Percentiles rank a stretch among this genome's conserved stretches.
Conservation (phyloP, 441 rosid species). For the Pelargonium citronellum region DNA sequence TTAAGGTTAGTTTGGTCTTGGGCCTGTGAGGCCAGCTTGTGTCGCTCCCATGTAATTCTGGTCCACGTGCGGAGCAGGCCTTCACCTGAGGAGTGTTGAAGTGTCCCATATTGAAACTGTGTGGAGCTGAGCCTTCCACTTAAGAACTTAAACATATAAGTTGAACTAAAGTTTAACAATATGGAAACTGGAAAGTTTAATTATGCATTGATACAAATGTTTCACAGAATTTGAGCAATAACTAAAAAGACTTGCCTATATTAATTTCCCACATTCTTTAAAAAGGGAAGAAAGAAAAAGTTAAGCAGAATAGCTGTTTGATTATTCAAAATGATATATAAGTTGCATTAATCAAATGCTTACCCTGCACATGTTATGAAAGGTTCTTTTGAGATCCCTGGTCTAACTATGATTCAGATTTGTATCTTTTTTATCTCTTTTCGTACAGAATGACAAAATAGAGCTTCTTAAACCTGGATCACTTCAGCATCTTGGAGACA, state of each 20-base stretch:
- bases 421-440: conserved; percentile 16
- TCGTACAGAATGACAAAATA: conserved; percentile 79
- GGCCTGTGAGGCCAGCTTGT: too few species aligned
- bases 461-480: conserved; percentile 84
- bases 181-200: not conserved
- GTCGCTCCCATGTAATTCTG: too few species aligned
- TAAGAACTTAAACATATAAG: too few species aligned
- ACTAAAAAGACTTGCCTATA: not conserved
- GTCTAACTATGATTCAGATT: conserved; percentile 13
- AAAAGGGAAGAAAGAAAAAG: not conserved
- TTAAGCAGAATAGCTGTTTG: not conserved
- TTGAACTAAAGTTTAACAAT: not conserved
- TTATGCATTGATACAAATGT: not conserved
- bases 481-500: conserved; percentile 95
- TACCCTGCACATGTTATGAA: not conserved
- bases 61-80: too few species aligned
- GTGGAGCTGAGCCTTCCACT: too few species aligned
- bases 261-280: not conserved
- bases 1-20: too few species aligned
- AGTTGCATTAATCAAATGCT: not conserved
- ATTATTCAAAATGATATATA: conserved; percentile 2
- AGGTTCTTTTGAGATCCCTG: not conserved
- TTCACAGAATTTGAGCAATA: not conserved
- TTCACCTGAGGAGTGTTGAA: too few species aligned
- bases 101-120: too few species aligned